Conservation (phyloP, 1,139 yeast genomes). For the Yamadazyma diddensiae region DNA sequence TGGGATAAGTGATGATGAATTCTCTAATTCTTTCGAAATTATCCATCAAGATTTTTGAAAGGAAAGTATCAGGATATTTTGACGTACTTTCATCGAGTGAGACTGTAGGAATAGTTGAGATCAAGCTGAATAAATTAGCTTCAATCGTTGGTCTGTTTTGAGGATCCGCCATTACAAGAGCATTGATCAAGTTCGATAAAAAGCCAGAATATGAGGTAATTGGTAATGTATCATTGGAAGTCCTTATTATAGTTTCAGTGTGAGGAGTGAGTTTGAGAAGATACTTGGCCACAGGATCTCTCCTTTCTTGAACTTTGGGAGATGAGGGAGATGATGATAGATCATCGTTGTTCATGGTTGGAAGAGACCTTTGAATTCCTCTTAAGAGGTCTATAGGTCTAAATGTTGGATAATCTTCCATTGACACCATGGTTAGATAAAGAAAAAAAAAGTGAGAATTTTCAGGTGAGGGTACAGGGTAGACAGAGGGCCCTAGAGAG, state of each 20-base stretch:
- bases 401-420: too few species aligned
- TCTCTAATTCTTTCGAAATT: constrained; percentile 31
- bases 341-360: neutral
- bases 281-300: constrained; percentile 28
- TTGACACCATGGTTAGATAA: too few species aligned
- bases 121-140: constrained; percentile 4
- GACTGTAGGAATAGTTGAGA: constrained; percentile 10
- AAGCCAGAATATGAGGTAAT: constrained; percentile 3
- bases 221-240: neutral
- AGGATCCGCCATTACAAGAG: neutral
- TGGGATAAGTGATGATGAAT: constrained; percentile 35
- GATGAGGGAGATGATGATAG: neutral
- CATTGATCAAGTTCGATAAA: constrained; percentile 1
- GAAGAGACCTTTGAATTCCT: neutral
- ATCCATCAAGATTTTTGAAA: constrained; percentile 39
- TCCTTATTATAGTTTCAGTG: constrained; percentile 9
- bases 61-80: constrained; percentile 34
- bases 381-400: neutral
- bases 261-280: constrained; percentile 34
- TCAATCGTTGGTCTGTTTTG: constrained; percentile 3
- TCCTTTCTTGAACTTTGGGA: neutral
- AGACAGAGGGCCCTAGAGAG: too few species aligned
- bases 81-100: neutral
- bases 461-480: too few species aligned
- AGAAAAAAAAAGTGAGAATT: too few species aligned